Evolutionary conservation across 257 asterid genomes (phyloP), one percentile per base, ranked within the genome.

Genomic region (Leonotis leonurus): DNA sequence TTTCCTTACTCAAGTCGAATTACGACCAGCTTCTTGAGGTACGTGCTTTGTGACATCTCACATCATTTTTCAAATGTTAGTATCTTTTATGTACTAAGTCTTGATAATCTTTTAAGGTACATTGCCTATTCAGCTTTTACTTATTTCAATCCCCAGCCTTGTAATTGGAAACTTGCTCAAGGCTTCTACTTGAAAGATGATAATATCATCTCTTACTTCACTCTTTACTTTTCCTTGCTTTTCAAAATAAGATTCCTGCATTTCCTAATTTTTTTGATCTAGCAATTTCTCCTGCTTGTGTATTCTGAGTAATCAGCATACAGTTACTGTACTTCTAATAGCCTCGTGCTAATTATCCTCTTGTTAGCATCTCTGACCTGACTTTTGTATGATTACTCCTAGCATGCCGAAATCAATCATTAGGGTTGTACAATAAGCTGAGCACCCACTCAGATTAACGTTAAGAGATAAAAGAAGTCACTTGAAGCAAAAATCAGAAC

Each of bases 1-100:
- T 89, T 62, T 76, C 75, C 43, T 64, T 92, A 86, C 94, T 92
- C 9, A 87, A 89, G 86, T 92, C 97, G 70, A 92, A 92, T 60
- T 87, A 92, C 36, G 97, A 89, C 46, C 99, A 89, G 63, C 96
- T 92, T 67, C 81, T 89, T 27, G 97, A 92, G 96, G 97, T 92
- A 81, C 44, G 77, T 58, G 17, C 46, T 58, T 29, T 35, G 20
- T 6, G n/a, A 35, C 18, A 18, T 17, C 62, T 54, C 56, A 20
- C 43, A 3, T 65, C 29, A 9, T 17, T 14, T 65, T 61, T 21
- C 14, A 25, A 11, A 27, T 17, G 25, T 25, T 21, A 25, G 13
- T 57, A 36, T 36, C 63, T 48, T 4, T 54, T 17, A 25, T 65
- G n/a, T 16, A 8, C 14, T 2, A 21, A 52, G 39, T 43, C 35